phyloP scores from a whole-genome alignment of 768 basidiomycete species.

The Pholiota conissans region DNA sequence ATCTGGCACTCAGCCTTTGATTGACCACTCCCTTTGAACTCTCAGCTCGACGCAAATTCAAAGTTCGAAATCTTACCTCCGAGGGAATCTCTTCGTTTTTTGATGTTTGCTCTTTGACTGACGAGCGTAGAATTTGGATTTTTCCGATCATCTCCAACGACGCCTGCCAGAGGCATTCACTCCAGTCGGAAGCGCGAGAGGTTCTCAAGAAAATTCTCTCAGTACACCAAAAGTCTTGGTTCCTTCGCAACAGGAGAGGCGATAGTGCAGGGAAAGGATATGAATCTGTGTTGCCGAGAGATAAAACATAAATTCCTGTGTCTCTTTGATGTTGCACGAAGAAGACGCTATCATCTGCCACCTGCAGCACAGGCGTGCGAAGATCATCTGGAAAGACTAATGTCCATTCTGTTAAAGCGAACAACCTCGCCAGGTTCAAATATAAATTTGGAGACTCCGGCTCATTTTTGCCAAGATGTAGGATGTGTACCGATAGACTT shows the following conservation, averaged over 20 bases:
- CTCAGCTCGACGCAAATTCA: conserved; percentile 17
- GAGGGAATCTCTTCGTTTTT: conserved; percentile 2
- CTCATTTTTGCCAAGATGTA: conserved; percentile 38
- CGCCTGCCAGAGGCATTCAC: conserved; percentile 66
- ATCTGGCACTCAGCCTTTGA: conserved; percentile 46
- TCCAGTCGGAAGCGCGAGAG: conserved; percentile 55
- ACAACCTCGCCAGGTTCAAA: conserved; percentile 64
- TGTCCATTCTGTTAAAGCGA: conserved; percentile 46
- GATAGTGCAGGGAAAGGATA: conserved; percentile 43
- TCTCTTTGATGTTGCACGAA: conserved; percentile 9
- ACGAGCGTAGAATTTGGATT: conserved; percentile 8
- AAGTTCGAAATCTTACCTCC: conserved; percentile 9
- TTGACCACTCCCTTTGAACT: conserved; percentile 36
- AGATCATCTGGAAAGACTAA: conserved; percentile 52
- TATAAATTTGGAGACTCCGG: conserved; percentile 49
- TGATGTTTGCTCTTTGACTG: not conserved
- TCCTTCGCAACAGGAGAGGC: conserved; percentile 43
- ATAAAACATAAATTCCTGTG: conserved; percentile 14
- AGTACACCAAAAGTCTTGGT: conserved; percentile 60
- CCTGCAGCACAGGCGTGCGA: conserved; percentile 22
- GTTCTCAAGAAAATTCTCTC: conserved; percentile 50
- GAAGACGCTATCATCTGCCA: conserved; percentile 13
- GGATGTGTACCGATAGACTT: conserved; percentile 44
- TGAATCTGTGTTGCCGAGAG: conserved; percentile 23
- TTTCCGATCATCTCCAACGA: conserved; percentile 55